Evolutionary conservation across 371 early-diverging fungal genomes (phyloP), one percentile per base, ranked within the genome.

Genomic region (Coemansia sp.): DNA sequence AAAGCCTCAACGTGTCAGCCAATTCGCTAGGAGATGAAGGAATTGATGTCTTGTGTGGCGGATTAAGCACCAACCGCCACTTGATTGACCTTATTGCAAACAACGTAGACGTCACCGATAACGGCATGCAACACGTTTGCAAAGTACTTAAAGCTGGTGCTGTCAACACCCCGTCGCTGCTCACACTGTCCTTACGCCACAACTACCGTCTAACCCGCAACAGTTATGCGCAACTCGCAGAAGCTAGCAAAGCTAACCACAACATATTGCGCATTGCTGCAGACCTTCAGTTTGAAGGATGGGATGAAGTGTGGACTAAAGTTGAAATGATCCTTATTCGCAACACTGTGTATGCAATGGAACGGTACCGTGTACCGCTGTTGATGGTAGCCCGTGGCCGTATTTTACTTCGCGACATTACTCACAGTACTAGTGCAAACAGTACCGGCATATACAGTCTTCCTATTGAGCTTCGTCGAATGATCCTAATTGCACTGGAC

Each of bases 321-420:
- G 56, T 52, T 11, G 67, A 67, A 12, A 4, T 44, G 2, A 44
- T 67, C 2, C 51, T 71, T 39, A 58, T 63, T 11, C 36, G 23
- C 63, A 71, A 71, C 51, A 71, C 67, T 0, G 26, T 63, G 21
- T 49, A 32, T 3, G 71, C 71, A 7, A 46, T 71, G 17, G 71
- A 71, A 17, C 48, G 67, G 23, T 67, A 63, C 67, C 53, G 41
- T n/a, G 67, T 46, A 4, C 71, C 71, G 2, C 23, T 71, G 58
- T 60, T 67, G 21, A 71, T 67, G 40, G 71, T 67, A 12, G 61
- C 71, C 3, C 61, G 71, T 6, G 71, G 71, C 11, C 71, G 66
- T 9, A 15, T 67, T 1, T 46, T 71, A 19, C 56, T 71, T 24
- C 55, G 40, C 60, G 17, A 28, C n/a, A 19, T 11, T 19, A 51